phyloP scores from a whole-genome alignment of 805 yeast species.

The Scheffersomyces lignosus region DNA sequence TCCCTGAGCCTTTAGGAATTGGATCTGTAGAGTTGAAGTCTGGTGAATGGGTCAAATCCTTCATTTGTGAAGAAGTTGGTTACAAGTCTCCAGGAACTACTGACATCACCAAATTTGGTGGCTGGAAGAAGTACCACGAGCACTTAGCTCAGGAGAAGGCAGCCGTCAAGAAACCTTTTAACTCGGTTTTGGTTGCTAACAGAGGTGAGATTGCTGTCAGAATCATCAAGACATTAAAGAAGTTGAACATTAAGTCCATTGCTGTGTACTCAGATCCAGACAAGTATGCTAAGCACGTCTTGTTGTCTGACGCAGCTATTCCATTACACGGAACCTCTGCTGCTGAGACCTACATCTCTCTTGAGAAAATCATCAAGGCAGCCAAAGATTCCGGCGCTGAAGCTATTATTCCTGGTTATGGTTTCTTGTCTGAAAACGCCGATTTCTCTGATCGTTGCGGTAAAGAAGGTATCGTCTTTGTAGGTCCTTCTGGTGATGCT shows the following conservation, averaged over 20 bases:
- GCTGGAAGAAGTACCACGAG: slow-evolving; percentile 72
- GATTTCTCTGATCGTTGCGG: slow-evolving; percentile 90
- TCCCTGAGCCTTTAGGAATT: slow-evolving; percentile 93
- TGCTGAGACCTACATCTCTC: slow-evolving; percentile 84
- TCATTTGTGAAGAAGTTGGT: slow-evolving; percentile 91
- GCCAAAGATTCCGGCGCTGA: slow-evolving; percentile 83
- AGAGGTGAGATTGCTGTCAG: slow-evolving; percentile 98
- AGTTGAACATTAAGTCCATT: slow-evolving; percentile 72
- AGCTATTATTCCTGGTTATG: slow-evolving; percentile 98
- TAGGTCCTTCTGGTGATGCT: slow-evolving; percentile 96
- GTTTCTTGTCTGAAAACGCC: slow-evolving; percentile 94
- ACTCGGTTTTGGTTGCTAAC: slow-evolving; percentile 89
- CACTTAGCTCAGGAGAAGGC: slow-evolving; percentile 28
- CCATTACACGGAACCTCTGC: slow-evolving; percentile 81
- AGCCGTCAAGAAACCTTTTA: slow-evolving; percentile 57
- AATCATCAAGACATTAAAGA: slow-evolving; percentile 83
- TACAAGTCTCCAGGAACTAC: slow-evolving; percentile 67
- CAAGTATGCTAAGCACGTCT: slow-evolving; percentile 82
- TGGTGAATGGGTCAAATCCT: slow-evolving; percentile 88
- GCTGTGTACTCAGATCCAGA: slow-evolving; percentile 93
- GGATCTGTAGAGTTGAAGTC: slow-evolving; percentile 83
- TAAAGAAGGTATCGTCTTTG: slow-evolving; percentile 81
- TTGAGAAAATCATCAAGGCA: slow-evolving; percentile 82
- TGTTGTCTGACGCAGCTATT: slow-evolving; percentile 77
- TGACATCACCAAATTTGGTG: slow-evolving; percentile 86